A percentile compares a stretch with the other conserved stretches of the same genome.
Evolutionary conservation across 78 protist genomes (phyloP).

Genomic region (Polysphondylium violaceum): DNA sequence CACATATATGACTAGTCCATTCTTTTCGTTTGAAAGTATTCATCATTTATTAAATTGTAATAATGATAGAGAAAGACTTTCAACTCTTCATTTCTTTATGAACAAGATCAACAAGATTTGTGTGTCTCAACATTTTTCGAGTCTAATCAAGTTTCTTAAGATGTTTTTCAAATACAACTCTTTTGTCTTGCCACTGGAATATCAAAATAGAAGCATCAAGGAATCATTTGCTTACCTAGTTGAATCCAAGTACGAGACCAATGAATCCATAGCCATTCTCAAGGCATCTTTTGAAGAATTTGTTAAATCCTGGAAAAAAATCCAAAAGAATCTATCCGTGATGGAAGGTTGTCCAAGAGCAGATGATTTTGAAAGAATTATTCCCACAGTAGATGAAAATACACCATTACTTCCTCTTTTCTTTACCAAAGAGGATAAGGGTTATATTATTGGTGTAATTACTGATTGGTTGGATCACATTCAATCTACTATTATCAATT

Average conservation of each 20-base stretch:
- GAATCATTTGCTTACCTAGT: not conserved
- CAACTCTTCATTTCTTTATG: not conserved
- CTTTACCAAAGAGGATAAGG: not conserved
- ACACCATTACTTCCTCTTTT: constrained; percentile 9
- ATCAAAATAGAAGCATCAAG: not conserved
- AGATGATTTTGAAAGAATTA: not conserved
- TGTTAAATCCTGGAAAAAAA: not conserved
- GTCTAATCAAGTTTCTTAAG: not conserved
- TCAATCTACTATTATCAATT: not conserved
- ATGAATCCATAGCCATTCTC: not conserved
- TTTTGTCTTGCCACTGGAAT: not conserved
- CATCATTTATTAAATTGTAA: not conserved
- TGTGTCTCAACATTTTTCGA: not conserved
- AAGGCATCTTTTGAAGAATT: not conserved
- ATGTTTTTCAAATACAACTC: not conserved
- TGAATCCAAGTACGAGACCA: not conserved
- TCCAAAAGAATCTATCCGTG: not conserved
- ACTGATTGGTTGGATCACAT: constrained; percentile 17
- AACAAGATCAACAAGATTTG: not conserved
- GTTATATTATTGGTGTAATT: constrained; percentile 4
- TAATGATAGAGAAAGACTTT: not conserved
- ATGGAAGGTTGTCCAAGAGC: constrained; percentile 18
- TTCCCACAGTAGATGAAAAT: not conserved
- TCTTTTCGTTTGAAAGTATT: not conserved
- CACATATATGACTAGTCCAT: not conserved